phyloP scores from a whole-genome alignment of 495 filamentous ascomycete species.

The Pyrenopolyporus hunteri region DNA sequence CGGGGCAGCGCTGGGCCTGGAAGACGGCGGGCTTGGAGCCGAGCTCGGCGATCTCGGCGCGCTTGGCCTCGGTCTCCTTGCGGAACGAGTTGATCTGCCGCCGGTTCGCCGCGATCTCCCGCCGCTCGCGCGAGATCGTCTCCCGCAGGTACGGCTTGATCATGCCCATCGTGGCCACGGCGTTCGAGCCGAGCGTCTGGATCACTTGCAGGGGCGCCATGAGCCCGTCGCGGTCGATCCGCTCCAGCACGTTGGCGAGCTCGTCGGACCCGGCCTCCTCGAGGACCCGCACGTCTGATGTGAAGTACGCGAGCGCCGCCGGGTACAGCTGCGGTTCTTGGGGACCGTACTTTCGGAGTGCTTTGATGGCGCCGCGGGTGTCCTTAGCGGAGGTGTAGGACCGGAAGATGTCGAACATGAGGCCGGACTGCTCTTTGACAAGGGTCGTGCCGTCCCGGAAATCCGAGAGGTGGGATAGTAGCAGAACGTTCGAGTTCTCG shows the following conservation, averaged over 20 bases:
- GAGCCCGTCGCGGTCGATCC: conserved; percentile 86
- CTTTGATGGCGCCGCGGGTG: conserved; percentile 85
- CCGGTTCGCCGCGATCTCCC: conserved; percentile 83
- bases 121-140: conserved; percentile 85
- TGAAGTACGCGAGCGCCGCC: conserved; percentile 91
- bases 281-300: conserved; percentile 78
- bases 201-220: conserved; percentile 98
- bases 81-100: conserved; percentile 84
- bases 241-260: conserved; percentile 76
- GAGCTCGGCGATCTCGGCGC: conserved; percentile 76
- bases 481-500: conserved; percentile 89
- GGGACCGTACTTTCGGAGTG: conserved; percentile 86
- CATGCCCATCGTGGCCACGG: conserved; percentile 93
- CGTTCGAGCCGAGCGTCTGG: conserved; percentile 70
- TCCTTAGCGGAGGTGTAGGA: conserved; percentile 95
- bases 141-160: conserved; percentile 89
- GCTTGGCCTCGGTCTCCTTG: conserved; percentile 79
- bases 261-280: conserved; percentile 86
- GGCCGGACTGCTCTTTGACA: conserved; percentile 90
- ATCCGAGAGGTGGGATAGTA: conserved; percentile 89
- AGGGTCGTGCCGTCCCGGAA: conserved; percentile 90
- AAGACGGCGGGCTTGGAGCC: conserved; percentile 83
- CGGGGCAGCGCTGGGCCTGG: conserved; percentile 82
- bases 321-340: conserved; percentile 93
- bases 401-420: conserved; percentile 93